These are phyloP conservation scores for Turritis glabra DNA, from an alignment of 345 rosid species.

Conservation along the genomic window DNA sequence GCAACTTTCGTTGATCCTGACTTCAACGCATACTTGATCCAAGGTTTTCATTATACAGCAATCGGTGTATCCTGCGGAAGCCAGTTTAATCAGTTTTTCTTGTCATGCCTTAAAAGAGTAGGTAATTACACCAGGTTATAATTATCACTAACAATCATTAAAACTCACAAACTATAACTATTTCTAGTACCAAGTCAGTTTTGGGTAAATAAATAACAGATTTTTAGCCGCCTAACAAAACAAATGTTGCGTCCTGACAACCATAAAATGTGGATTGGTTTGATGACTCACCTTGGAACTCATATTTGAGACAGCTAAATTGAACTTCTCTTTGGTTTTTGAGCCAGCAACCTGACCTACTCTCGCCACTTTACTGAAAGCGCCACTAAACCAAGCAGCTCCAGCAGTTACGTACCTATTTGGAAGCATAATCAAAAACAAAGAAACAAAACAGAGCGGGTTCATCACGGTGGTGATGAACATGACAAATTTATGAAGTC, in stretches of 20 bases:
- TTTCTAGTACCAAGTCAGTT: neutral
- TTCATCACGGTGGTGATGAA: neutral
- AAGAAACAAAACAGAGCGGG: neutral
- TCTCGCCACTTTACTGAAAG: constrained; percentile 84
- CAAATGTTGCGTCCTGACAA: neutral
- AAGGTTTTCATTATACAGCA: constrained; percentile 50
- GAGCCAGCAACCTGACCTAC: constrained; percentile 86
- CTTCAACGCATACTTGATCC: constrained; percentile 22
- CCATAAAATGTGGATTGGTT: neutral
- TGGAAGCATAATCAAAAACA: constrained; percentile 19
- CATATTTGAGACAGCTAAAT: constrained; percentile 77
- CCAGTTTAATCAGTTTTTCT: constrained; percentile 1
- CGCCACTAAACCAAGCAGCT: constrained; percentile 90
- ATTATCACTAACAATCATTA: neutral
- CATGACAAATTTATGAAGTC: neutral
- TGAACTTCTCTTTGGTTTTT: constrained; percentile 86
- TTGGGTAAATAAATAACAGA: neutral
- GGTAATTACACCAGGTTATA: neutral
- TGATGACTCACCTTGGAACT: constrained; percentile 64
- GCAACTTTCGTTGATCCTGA: constrained; percentile 15
- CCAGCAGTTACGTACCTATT: constrained; percentile 80
- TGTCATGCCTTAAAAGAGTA: neutral
- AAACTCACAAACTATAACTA: constrained; percentile 3
- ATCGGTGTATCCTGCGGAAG: constrained; percentile 71
- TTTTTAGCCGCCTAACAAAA: neutral